phyloP scores from a whole-genome alignment of 2,329 filamentous ascomycete species.

The Clarireedia homoeocarpa region DNA sequence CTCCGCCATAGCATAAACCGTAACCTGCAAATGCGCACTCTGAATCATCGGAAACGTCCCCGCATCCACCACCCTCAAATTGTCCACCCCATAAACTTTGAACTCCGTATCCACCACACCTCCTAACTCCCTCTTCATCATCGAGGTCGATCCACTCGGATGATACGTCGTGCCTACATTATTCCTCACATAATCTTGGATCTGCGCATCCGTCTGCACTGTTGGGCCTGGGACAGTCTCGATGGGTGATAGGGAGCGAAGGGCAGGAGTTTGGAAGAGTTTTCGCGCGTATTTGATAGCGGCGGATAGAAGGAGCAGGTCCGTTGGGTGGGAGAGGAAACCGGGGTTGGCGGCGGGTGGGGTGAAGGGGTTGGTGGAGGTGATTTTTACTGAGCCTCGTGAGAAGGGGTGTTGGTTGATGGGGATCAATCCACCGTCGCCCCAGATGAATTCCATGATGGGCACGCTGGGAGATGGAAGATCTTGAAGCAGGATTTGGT shows the following conservation, averaged over 20 bases:
- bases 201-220: background rate
- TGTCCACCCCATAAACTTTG: conserved; percentile 14
- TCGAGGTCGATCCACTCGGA: conserved; percentile 16
- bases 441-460: conserved; percentile 4
- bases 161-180: conserved; percentile 7
- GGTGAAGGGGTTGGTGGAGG: conserved; percentile 31
- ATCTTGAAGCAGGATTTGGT: conserved; percentile 6
- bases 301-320: background rate
- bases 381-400: conserved; percentile 50
- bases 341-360: conserved; percentile 43
- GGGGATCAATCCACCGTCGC: conserved; percentile 28
- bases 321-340: conserved; percentile 38
- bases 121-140: conserved; percentile 14
- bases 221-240: background rate
- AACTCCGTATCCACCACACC: conserved; percentile 16
- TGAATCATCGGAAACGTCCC: conserved; percentile 17
- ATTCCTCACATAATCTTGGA: background rate
- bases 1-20: conserved; percentile 19
- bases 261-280: background rate
- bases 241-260: background rate
- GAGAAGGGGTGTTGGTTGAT: conserved; percentile 50
- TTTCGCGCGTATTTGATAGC: background rate
- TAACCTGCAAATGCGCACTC: conserved; percentile 12
- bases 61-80: conserved; percentile 19
- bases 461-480: conserved; percentile 1